These are phyloP conservation scores for Camelina sativa DNA, from an alignment of 345 rosid species.

Conservation along the genomic window DNA sequence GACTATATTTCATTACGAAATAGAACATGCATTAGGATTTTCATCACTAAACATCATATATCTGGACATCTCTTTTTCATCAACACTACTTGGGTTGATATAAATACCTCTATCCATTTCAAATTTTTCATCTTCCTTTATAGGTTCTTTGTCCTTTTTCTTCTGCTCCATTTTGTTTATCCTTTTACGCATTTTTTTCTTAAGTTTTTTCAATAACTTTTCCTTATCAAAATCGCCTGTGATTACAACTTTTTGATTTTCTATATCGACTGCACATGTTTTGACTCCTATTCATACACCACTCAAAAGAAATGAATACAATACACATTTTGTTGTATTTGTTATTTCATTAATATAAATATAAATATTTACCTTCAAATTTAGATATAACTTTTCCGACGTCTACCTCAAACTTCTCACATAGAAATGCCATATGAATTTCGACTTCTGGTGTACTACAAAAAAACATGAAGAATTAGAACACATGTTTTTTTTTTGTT, in stretches of 20 bases:
- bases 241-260: neutral
- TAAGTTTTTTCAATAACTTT: neutral
- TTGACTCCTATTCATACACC: neutral
- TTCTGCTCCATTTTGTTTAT: neutral
- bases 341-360: neutral
- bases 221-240: neutral
- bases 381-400: neutral
- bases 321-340: neutral
- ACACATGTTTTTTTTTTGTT: neutral
- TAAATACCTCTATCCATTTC: neutral
- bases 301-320: neutral
- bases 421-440: neutral
- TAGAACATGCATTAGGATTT: neutral
- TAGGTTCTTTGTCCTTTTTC: neutral
- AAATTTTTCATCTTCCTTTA: neutral
- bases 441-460: neutral
- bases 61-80: neutral
- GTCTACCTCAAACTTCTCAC: neutral
- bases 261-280: neutral
- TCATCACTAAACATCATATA: conserved; percentile 1
- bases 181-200: neutral
- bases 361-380: neutral
- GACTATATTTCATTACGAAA: neutral
- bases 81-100: neutral
- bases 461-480: neutral